Base-by-base conservation (phyloP, 2,329 filamentous ascomycete species). In the Coniochaeta sp. region DNA sequence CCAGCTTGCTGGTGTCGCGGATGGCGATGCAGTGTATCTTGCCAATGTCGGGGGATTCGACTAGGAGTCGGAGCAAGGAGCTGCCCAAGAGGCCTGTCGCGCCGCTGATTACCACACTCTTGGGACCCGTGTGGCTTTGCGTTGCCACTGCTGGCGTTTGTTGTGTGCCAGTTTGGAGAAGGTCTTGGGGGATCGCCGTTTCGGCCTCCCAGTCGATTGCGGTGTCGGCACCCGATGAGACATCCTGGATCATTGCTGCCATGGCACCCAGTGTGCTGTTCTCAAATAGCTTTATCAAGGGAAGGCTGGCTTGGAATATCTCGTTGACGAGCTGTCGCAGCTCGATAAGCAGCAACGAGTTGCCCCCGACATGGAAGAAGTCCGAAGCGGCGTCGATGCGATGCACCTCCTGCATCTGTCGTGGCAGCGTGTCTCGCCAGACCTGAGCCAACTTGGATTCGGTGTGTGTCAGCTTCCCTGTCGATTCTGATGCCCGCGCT, bases 11-110 rank as follows among this genome's bases (percentile, higher is more conserved):
- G 28, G 38, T 52, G 48, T 51, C n/a, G 2, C 63, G 58, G 6
- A 74, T 59, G 6, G 73, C 73, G 14, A 77, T 45, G 53, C 73
- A 76, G 57, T 75, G 68, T 2, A 79, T 57, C 16, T 61, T 61
- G 3, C 50, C 26, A 0, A 78, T 63, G 0, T 51, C 51, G 0
- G 57, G 45, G 8, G 67, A 53, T 4, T 61, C 51, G 1, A 69
- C 50, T 1, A 80, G 65, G 1, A 60, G 53, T 10, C 52, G 50
- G 1, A 77, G 59, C 20, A 78, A 52, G n/a, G 65, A 53, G 4
- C 56, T 42, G 2, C 67, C 72, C 1, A 78, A 59, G 48, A 71
- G 73, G 2, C 67, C 70, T 3, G 65, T 66, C 1, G 66, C 61
- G 4, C 71, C 71, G 0, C 67, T 74, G 1, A 64, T 18, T 1